A percentile compares a stretch with the other conserved stretches of the same genome.
Evolutionary conservation across 352 stramenopile genomes (phyloP).

Genomic region (Phytophthora sansomeana): DNA sequence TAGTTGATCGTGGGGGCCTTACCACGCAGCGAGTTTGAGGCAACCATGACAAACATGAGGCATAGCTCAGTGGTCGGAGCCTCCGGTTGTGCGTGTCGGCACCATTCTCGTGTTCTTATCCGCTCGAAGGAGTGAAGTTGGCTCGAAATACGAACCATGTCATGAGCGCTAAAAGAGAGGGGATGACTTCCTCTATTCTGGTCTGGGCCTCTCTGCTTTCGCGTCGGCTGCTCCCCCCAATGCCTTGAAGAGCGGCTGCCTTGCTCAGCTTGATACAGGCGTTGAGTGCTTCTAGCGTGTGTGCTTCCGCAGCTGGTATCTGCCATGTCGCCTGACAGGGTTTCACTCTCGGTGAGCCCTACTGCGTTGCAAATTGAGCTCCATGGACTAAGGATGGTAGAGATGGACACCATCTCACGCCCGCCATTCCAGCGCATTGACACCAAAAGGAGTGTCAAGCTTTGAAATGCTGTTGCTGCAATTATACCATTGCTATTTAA

Average conservation of each 20-base stretch:
- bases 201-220: not conserved
- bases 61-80: not conserved
- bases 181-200: not conserved
- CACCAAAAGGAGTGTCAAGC: not conserved
- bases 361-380: not conserved
- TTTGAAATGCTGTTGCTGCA: not conserved
- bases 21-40: not conserved
- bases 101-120: not conserved
- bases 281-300: not conserved
- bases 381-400: not conserved
- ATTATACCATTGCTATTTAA: not conserved
- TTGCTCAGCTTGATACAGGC: not conserved
- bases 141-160: not conserved
- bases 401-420: not conserved
- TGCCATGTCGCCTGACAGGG: not conserved
- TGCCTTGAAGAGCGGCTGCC: not conserved
- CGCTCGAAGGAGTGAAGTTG: not conserved
- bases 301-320: not conserved
- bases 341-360: not conserved
- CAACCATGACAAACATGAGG: slow-evolving; percentile 13
- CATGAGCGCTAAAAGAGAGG: not conserved
- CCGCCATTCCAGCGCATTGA: not conserved
- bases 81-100: not conserved
- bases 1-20: not conserved
- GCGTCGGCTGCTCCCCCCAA: not conserved